phyloP scores from a whole-genome alignment of 371 early-diverging fungal genomes.

The Saksenaea vasiformis region DNA sequence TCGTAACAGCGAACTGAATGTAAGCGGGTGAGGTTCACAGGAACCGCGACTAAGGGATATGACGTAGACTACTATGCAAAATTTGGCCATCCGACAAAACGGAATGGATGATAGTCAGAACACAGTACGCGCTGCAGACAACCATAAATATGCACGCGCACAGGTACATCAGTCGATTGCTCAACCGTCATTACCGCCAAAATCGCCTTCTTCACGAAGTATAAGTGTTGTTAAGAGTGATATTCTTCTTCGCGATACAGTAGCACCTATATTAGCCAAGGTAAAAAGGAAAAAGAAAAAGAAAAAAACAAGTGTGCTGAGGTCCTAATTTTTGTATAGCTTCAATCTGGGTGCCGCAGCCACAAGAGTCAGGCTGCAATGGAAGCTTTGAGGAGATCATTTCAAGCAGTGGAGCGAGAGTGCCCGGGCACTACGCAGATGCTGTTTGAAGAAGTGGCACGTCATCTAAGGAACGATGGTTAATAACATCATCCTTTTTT shows the following conservation, averaged over 20 bases:
- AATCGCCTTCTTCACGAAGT: conserved; percentile 38
- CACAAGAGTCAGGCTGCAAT: conserved; percentile 57
- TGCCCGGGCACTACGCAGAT: conserved; percentile 60
- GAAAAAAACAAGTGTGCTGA: not conserved
- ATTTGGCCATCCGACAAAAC: conserved; percentile 8
- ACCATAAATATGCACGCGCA: not conserved
- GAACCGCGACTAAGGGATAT: no score
- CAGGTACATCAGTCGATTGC: conserved; percentile 21
- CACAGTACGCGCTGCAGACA: conserved; percentile 37
- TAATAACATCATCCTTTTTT: not conserved
- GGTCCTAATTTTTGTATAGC: conserved; percentile 23
- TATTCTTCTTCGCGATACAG: conserved; percentile 31
- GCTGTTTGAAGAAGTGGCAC: conserved; percentile 52
- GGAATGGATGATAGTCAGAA: conserved; percentile 23
- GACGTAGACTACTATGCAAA: conserved; percentile 8
- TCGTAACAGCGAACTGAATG: conserved; percentile 24
- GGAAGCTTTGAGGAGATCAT: conserved; percentile 58
- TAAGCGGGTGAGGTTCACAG: no score
- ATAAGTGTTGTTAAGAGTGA: conserved; percentile 31
- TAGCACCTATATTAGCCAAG: conserved; percentile 38
- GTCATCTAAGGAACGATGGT: not conserved
- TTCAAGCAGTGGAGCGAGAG: conserved; percentile 63
- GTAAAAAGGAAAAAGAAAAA: conserved; percentile 31
- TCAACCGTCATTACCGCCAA: conserved; percentile 26
- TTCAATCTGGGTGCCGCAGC: conserved; percentile 46